Base-by-base conservation (phyloP, 2,329 filamentous ascomycete genomes). In the Stylonectria norvegica region DNA sequence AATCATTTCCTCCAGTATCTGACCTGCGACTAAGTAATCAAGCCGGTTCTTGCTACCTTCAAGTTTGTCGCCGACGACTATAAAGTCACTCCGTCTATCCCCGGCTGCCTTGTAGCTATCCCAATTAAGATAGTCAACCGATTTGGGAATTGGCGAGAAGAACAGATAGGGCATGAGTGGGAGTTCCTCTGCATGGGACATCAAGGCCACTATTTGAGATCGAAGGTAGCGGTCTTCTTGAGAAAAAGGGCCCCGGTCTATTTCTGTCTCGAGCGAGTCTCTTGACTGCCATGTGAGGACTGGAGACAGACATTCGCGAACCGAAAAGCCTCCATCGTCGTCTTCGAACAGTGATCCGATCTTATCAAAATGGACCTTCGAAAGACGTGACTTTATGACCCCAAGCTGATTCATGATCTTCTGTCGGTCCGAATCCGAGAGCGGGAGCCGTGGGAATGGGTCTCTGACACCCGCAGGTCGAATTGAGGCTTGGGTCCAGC, bases 231-330 rank as follows among this genome's bases (percentile, higher is more conserved):
- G 38, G 15, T 33, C 9, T 19, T 56, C 55, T 37, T 52, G 11
- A 8, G 18, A 9, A 35, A 60, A 60, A 16, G 57, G 58, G 17
- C 56, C 58, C 20, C 55, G 52, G 14, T 51, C 34, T 33, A 59
- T 32, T 12, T 47, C 42, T 23, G 18, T 14, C 29, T 40, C 25
- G 17, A 57, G 45, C 18, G 45, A 47, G 27, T 57, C 54, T 36
- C 52, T 54, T n/a, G 32, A 12, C 33, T 53, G 42, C 50, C 49
- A 53, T 18, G 41, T 20, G 25, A 56, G 42, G 17, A 40, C 28
- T 18, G 50, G 52, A 4, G 47, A 46, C n/a, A 56, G 47, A 23
- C 47, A 56, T 44, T 56, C 48, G 7, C 52, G 39, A 10, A 57
- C 33, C 5, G 30, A 30, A 36, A 19, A 44, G 11, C 31, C 22